Percentiles rank a stretch among this genome's conserved stretches.
Evolutionary conservation across 2,329 filamentous ascomycete species (phyloP).

Genomic region (Fusarium sacchari): DNA sequence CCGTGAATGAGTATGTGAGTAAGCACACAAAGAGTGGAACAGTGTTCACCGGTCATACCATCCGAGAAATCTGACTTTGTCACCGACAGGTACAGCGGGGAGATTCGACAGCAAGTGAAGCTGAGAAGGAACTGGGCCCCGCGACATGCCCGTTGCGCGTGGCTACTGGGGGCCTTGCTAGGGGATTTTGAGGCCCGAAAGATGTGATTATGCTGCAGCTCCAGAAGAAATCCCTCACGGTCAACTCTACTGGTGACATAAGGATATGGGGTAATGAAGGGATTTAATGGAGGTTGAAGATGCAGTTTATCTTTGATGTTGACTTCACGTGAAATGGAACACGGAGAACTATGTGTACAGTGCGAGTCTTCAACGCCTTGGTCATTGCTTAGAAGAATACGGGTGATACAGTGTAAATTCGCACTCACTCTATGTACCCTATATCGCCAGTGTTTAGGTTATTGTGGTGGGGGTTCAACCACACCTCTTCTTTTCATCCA

Average conservation of each 20-base stretch:
- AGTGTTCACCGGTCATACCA: slow-evolving; percentile 69
- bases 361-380: neutral
- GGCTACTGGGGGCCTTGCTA: neutral
- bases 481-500: neutral
- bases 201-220: slow-evolving; percentile 30
- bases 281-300: slow-evolving; percentile 17
- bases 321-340: slow-evolving; percentile 26
- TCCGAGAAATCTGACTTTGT: slow-evolving; percentile 92
- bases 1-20: slow-evolving; percentile 13
- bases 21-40: slow-evolving; percentile 1
- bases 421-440: slow-evolving; percentile 12
- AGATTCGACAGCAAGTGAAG: slow-evolving; percentile 74
- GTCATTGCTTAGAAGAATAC: neutral
- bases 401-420: slow-evolving; percentile 6
- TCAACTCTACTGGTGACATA: neutral
- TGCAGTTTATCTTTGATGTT: slow-evolving; percentile 16
- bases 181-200: slow-evolving; percentile 30
- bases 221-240: slow-evolving; percentile 22
- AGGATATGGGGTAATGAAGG: neutral
- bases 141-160: slow-evolving; percentile 55
- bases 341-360: slow-evolving; percentile 15
- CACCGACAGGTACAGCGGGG: slow-evolving; percentile 59
- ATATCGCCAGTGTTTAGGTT: slow-evolving; percentile 1
- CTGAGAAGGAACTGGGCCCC: slow-evolving; percentile 70
- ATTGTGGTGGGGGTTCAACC: slow-evolving; percentile 2